Evolutionary conservation across 2,329 filamentous ascomycete genomes (phyloP), one percentile per base, ranked within the genome.

Genomic region (Calonectria leucothoes): DNA sequence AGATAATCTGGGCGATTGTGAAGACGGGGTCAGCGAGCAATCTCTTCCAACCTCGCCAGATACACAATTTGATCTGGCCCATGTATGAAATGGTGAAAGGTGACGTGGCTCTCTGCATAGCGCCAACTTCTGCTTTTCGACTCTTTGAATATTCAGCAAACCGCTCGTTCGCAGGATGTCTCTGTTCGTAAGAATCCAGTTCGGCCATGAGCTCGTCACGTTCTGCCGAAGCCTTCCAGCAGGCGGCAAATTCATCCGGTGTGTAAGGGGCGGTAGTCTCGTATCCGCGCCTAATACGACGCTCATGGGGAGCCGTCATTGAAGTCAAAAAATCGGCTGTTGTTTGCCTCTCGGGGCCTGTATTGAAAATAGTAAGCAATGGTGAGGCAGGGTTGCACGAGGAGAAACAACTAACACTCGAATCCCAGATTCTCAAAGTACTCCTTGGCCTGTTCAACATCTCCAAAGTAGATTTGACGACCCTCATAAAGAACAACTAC

Each of bases 401-500:
- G 8, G 4, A 27, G 25, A 14, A 11, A 20, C 5, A 27, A 61
- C 78, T 42, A 74, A 77, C 79, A 81, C 25, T 79, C 72, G 15
- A 81, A 81, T 20, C 79, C 79, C 0, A 81, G 45, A 0, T 87
- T 83, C 72, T 91, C 85, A 78, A 94, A 94, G 80, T 92, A 94
- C 5, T 84, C 78, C 75, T 89, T 92, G 0, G 92, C 93, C 3
- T 89, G 85, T 3, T 86, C 83, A 0, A 87, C 88, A 4, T 84
- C 86, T 2, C 93, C 93, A 76, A 92, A 94, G 83, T 89, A 94
- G 67, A 93, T 91, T 76, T 93, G 92, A 66, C 90, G 88, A 0
- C 93, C 93, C 73, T 93, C 90, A 77, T 94, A 93, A 1, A 94
- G 86, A 0, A 94, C 86, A 1, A 92, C 85, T 0, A 92, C 93